These are phyloP conservation scores for Eucalyptus cladocalyx DNA, from an alignment of 345 rosid species.

Conservation along the genomic window DNA sequence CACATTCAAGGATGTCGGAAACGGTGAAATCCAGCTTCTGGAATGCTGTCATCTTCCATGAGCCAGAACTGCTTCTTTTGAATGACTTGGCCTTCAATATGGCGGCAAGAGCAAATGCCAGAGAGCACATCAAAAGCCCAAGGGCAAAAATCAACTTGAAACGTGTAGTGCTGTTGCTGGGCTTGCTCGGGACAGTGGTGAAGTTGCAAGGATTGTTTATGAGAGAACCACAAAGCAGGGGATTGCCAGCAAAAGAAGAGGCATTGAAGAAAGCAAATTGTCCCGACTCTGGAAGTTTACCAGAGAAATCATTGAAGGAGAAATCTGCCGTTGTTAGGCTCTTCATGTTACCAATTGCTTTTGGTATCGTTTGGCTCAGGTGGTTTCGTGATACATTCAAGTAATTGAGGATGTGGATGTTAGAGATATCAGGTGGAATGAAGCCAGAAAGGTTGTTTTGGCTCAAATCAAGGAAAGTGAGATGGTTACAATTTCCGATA, in stretches of 20 bases:
- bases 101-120: slow-evolving; percentile 52
- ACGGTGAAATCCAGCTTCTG: slow-evolving; percentile 70
- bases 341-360: slow-evolving; percentile 57
- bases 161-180: slow-evolving; percentile 7
- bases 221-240: slow-evolving; percentile 76
- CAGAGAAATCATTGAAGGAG: slow-evolving; percentile 78
- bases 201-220: slow-evolving; percentile 48
- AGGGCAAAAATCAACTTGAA: slow-evolving; percentile 74
- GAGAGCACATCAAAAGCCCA: slow-evolving; percentile 59
- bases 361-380: slow-evolving; percentile 48
- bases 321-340: slow-evolving; percentile 78
- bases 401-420: slow-evolving; percentile 55
- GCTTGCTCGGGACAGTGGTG: slow-evolving; percentile 13
- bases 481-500: slow-evolving; percentile 39
- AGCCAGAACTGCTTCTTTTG: slow-evolving; percentile 17
- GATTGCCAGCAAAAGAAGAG: slow-evolving; percentile 75
- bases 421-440: slow-evolving; percentile 40
- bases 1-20: slow-evolving; percentile 71
- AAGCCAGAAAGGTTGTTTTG: slow-evolving; percentile 56
- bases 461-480: slow-evolving; percentile 51
- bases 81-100: slow-evolving; percentile 44
- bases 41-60: slow-evolving; percentile 83
- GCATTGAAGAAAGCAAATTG: slow-evolving; percentile 72
- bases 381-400: slow-evolving; percentile 79
- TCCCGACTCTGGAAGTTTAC: slow-evolving; percentile 65